These are phyloP conservation scores for Waltergamsia citrina DNA, from an alignment of 2,329 filamentous ascomycete genomes.

Conservation along the genomic window DNA sequence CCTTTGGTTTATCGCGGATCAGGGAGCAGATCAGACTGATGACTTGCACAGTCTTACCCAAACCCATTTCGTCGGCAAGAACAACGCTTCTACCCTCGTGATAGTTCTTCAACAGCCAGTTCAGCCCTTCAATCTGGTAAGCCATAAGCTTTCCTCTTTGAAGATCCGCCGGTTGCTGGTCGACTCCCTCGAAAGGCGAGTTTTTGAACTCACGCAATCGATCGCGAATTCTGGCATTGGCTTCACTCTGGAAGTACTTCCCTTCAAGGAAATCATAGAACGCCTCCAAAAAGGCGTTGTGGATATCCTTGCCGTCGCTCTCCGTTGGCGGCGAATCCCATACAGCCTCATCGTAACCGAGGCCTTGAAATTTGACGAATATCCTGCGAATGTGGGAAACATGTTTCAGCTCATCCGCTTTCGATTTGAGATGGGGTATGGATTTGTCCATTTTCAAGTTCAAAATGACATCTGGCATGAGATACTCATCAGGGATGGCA, in stretches of 20 bases:
- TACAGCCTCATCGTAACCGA: constrained; percentile 82
- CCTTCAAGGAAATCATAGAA: constrained; percentile 82
- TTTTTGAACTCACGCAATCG: constrained; percentile 60
- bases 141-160: constrained; percentile 78
- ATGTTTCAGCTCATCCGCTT: constrained; percentile 61
- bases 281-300: constrained; percentile 70
- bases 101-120: constrained; percentile 92
- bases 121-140: constrained; percentile 87
- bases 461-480: constrained; percentile 84
- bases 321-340: constrained; percentile 75
- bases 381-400: constrained; percentile 65
- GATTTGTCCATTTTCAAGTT: constrained; percentile 51
- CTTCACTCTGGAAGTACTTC: constrained; percentile 53
- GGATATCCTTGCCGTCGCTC: constrained; percentile 51
- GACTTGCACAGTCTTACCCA: constrained; percentile 94
- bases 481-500: constrained; percentile 78
- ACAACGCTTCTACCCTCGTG: constrained; percentile 76
- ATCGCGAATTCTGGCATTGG: constrained; percentile 51
- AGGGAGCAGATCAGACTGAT: constrained; percentile 73
- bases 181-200: constrained; percentile 58
- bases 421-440: constrained; percentile 42
- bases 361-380: constrained; percentile 84
- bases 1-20: constrained; percentile 50
- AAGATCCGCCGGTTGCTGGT: constrained; percentile 63
- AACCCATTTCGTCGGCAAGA: constrained; percentile 94